These are phyloP conservation scores for Volvariella volvacea DNA, from an alignment of 1,284 basidiomycete species.

Conservation along the genomic window DNA sequence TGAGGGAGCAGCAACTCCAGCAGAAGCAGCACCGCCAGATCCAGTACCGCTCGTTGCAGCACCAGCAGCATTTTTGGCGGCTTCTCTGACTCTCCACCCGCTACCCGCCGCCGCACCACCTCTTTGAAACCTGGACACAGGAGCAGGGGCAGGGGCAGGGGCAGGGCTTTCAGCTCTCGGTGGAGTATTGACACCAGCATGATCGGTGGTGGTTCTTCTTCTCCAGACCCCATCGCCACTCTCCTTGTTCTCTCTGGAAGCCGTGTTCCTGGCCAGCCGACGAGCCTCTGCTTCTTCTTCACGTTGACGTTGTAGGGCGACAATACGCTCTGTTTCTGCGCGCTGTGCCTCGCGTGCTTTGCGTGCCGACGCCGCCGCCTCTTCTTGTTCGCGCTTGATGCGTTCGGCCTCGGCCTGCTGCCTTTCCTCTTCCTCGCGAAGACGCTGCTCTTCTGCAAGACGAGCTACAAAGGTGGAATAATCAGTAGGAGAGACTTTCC, in stretches of 20 bases:
- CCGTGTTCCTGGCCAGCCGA: constrained; percentile 23
- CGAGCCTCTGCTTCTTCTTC: constrained; percentile 77
- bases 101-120: constrained; percentile 36
- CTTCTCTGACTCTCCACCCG: constrained; percentile 53
- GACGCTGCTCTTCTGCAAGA: constrained; percentile 46
- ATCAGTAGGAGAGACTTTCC: constrained; percentile 7
- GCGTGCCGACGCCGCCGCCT: constrained; percentile 43
- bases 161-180: constrained; percentile 42
- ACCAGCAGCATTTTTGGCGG: constrained; percentile 34
- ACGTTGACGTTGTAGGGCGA: constrained; percentile 57
- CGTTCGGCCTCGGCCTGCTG: constrained; percentile 42
- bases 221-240: constrained; percentile 31
- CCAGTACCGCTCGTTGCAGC: constrained; percentile 30
- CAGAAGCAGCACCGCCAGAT: constrained; percentile 38
- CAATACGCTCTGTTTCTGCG: constrained; percentile 49
- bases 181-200: constrained; percentile 24
- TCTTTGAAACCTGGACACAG: constrained; percentile 34
- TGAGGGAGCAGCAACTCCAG: constrained; percentile 28
- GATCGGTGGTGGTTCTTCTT: constrained; percentile 27
- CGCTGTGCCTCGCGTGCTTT: constrained; percentile 66
- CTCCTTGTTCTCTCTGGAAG: constrained; percentile 10
- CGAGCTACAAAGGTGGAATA: constrained; percentile 32
- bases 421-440: constrained; percentile 45
- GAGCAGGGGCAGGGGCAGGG: constrained; percentile 22
- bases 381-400: constrained; percentile 56